Percentiles rank a stretch among this genome's conserved stretches.
Conservation (phyloP, 768 basidiomycete species). For the Pleurotus platypus region DNA sequence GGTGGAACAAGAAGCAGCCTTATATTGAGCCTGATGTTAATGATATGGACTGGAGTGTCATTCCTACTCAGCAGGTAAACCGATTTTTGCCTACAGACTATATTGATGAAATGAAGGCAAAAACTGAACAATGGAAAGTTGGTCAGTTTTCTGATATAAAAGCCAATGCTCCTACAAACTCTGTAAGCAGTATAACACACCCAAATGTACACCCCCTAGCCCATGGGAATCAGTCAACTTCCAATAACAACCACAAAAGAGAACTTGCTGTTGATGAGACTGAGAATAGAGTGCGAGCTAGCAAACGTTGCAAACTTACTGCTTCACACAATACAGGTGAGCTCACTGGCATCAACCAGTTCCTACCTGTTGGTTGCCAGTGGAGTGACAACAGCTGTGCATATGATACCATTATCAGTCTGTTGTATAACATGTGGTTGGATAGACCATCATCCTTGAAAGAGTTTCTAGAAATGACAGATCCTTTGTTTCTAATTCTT, state of each 20-base stretch:
- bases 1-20: slow-evolving; percentile 15
- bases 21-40: slow-evolving; percentile 2
- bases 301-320: not conserved
- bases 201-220: too few relatives aligned
- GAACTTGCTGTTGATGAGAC: not conserved
- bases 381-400: slow-evolving; percentile 27
- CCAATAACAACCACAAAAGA: not conserved
- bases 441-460: slow-evolving; percentile 2
- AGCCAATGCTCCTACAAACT: not conserved
- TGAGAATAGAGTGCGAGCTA: not conserved
- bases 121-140: not conserved
- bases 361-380: slow-evolving; percentile 7
- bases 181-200: not conserved
- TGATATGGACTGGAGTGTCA: not conserved
- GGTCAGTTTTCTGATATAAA: not conserved
- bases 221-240: too few relatives aligned
- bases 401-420: slow-evolving; percentile 23
- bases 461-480: not conserved
- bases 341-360: not conserved
- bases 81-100: not conserved
- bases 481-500: not conserved
- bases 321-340: not conserved
- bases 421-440: slow-evolving; percentile 19
- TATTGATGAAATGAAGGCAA: not conserved
- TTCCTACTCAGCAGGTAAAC: not conserved